These are phyloP conservation scores for Hericium erinaceus DNA, from an alignment of 768 basidiomycete genomes.

Conservation along the genomic window DNA sequence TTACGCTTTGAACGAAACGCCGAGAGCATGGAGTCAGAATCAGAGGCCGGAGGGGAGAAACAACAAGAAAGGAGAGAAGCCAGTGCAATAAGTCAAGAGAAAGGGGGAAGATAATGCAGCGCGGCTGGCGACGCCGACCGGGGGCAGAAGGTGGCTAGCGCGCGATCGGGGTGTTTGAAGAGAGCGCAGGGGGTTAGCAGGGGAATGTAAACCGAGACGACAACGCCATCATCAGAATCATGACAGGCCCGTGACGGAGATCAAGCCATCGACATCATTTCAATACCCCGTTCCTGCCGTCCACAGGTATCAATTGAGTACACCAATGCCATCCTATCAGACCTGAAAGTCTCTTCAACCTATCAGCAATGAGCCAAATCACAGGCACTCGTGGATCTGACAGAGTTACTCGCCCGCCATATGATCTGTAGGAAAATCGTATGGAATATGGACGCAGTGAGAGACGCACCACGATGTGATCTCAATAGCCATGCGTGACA, in stretches of 20 bases:
- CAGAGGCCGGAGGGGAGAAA: neutral
- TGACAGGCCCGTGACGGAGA: neutral
- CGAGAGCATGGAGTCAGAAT: conserved; percentile 7
- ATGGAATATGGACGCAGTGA: no score
- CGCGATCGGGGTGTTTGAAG: neutral
- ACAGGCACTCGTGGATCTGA: no score
- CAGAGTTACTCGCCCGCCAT: no score
- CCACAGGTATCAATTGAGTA: no score
- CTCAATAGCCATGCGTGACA: no score
- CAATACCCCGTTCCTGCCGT: neutral
- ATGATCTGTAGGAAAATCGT: no score
- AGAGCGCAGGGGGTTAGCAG: neutral
- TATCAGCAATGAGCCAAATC: no score
- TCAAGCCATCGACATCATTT: neutral
- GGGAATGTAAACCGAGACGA: neutral
- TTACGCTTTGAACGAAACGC: conserved; percentile 11
- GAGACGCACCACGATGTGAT: no score
- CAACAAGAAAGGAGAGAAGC: neutral
- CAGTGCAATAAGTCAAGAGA: neutral
- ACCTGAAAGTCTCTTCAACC: no score
- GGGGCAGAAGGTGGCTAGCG: neutral
- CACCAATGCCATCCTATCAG: no score
- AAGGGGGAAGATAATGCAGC: neutral
- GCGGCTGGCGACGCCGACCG: neutral
- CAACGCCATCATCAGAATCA: neutral